Conservation (phyloP, 257 asterid species). For the Solanum clarkiae region DNA sequence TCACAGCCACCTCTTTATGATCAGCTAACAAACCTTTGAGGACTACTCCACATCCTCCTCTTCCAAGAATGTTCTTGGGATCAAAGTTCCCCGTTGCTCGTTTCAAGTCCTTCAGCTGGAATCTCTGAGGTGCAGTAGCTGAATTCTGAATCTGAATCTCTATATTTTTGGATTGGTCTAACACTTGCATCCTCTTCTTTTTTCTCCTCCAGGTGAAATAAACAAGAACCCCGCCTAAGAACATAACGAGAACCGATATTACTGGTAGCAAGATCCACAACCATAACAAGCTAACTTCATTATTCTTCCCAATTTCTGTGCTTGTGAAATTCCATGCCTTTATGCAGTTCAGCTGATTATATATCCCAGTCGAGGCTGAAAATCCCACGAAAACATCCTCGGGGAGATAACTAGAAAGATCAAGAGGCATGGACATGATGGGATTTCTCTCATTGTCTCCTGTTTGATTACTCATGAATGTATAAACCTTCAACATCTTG, state of each 20-base stretch:
- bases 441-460: not conserved
- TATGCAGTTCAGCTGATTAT: not conserved
- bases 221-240: not conserved
- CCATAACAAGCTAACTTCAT: not conserved
- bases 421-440: not conserved
- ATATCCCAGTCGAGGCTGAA: slow-evolving; percentile 9
- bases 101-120: not conserved
- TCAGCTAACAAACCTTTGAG: not conserved
- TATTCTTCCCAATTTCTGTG: not conserved
- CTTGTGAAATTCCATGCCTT: slow-evolving; percentile 7
- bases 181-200: not conserved
- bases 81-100: not conserved
- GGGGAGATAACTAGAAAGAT: not conserved
- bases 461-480: not conserved
- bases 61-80: not conserved
- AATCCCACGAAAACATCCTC: slow-evolving; percentile 5
- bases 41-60: slow-evolving; percentile 12
- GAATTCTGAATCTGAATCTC: not conserved
- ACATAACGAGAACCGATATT: not conserved
- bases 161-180: not conserved
- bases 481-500: not conserved
- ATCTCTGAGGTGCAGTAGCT: slow-evolving; percentile 4
- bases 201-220: not conserved
- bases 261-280: slow-evolving; percentile 7
- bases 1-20: slow-evolving; percentile 1